phyloP scores from a whole-genome alignment of 2,329 filamentous ascomycete species.

The Microthyrium microscopicum region DNA sequence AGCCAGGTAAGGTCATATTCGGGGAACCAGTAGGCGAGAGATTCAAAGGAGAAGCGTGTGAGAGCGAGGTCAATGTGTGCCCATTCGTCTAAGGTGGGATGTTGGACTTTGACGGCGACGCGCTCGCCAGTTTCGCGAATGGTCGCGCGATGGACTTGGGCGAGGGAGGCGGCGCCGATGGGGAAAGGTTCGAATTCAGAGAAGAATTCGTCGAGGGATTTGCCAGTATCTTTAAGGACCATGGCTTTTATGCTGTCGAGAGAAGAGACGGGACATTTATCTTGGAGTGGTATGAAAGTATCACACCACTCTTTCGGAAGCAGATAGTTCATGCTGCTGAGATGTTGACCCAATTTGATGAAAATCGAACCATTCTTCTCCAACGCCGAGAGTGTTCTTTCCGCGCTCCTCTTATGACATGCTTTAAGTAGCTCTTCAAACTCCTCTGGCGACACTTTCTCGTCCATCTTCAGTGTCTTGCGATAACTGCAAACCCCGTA shows the following conservation, averaged over 20 bases:
- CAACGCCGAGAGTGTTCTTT: constrained; percentile 68
- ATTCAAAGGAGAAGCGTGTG: constrained; percentile 78
- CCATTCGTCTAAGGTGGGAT: constrained; percentile 80
- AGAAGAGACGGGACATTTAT: constrained; percentile 85
- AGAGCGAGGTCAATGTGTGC: constrained; percentile 72
- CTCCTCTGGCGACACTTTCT: constrained; percentile 39
- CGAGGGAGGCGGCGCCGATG: constrained; percentile 83
- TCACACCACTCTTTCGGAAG: constrained; percentile 83
- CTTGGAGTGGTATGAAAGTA: constrained; percentile 90
- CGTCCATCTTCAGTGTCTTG: constrained; percentile 56
- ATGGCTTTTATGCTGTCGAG: constrained; percentile 73
- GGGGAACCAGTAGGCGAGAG: constrained; percentile 82
- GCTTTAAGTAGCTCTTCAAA: constrained; percentile 53
- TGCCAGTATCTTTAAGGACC: constrained; percentile 71
- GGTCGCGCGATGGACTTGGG: constrained; percentile 82
- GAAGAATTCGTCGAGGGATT: constrained; percentile 66
- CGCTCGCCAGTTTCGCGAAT: constrained; percentile 66
- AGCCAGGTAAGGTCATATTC: constrained; percentile 97
- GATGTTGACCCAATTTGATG: constrained; percentile 90
- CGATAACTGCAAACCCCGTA: constrained; percentile 80
- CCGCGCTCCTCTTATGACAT: constrained; percentile 85
- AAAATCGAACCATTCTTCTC: constrained; percentile 98
- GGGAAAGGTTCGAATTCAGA: constrained; percentile 65
- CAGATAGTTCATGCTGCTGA: constrained; percentile 92
- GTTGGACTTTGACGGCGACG: constrained; percentile 94